A percentile compares a stretch with the other conserved stretches of the same genome.
phyloP scores from a whole-genome alignment of 106 monocot species.

The Platanthera guangdongensis region DNA sequence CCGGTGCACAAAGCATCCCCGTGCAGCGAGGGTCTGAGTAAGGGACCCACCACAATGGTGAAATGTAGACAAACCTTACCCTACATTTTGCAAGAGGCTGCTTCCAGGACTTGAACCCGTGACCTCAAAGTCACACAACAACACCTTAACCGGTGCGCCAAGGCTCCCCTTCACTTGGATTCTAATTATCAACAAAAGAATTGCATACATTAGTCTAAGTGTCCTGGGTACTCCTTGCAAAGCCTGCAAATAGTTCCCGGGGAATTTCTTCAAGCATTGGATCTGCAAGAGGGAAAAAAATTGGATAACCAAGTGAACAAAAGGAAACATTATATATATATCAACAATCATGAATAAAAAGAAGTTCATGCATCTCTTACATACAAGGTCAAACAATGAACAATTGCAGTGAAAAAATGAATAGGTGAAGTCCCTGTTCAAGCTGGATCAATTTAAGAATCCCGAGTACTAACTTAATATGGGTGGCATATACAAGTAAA shows the following conservation, averaged over 20 bases:
- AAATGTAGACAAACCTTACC: too few relatives aligned
- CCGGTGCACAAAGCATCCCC: too few relatives aligned
- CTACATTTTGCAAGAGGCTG: too few relatives aligned
- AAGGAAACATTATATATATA: neutral
- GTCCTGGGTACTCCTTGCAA: conserved; percentile 90
- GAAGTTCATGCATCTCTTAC: neutral
- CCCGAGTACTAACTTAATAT: neutral
- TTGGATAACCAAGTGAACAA: neutral
- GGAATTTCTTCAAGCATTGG: conserved; percentile 92
- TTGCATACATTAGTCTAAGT: conserved; percentile 92
- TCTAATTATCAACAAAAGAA: conserved; percentile 5
- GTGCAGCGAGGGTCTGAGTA: too few relatives aligned
- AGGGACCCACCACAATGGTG: too few relatives aligned
- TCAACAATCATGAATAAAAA: neutral
- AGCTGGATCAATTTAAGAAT: neutral
- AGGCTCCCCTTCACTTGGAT: neutral
- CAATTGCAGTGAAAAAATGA: neutral
- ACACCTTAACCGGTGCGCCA: too few relatives aligned
- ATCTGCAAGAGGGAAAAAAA: conserved; percentile 42
- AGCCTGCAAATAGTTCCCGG: conserved; percentile 92
- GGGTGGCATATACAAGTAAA: neutral
- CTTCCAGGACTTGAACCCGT: too few relatives aligned
- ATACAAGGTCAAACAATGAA: neutral
- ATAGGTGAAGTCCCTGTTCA: neutral
- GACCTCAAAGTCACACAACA: too few relatives aligned